Conservation (phyloP, 2,329 filamentous ascomycete species). For the Gnomoniopsis smithogilvyi region DNA sequence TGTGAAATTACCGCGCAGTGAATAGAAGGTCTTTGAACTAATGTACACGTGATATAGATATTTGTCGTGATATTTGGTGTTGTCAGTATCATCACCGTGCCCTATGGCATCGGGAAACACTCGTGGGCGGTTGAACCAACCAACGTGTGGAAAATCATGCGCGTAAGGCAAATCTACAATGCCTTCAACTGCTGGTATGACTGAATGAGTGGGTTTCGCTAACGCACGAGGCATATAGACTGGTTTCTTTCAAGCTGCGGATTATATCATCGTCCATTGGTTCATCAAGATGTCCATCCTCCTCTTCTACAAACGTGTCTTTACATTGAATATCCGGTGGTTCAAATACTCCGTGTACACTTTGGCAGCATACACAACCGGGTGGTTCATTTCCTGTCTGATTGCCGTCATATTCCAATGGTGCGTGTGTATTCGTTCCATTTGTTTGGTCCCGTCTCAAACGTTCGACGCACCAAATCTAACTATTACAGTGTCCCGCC, state of each 20-base stretch:
- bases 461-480: background rate
- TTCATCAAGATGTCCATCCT: background rate
- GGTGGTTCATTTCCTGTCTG: background rate
- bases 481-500: background rate
- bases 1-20: too few species aligned
- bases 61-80: background rate
- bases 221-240: background rate
- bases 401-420: background rate
- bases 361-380: background rate
- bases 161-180: background rate
- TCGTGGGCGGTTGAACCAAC: background rate
- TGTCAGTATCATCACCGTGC: background rate
- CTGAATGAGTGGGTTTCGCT: background rate
- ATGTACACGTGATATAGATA: background rate
- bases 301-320: background rate
- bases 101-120: background rate
- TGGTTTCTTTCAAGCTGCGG: background rate
- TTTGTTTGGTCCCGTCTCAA: background rate
- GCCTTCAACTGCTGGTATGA: too few species aligned
- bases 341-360: background rate
- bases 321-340: background rate
- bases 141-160: background rate
- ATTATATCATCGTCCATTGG: background rate
- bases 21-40: too few species aligned
- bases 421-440: background rate